Evolutionary conservation across 371 early-diverging fungal species (phyloP), one percentile per base, ranked within the genome.

Genomic region (Paramicrosporidium saccamoebae): DNA sequence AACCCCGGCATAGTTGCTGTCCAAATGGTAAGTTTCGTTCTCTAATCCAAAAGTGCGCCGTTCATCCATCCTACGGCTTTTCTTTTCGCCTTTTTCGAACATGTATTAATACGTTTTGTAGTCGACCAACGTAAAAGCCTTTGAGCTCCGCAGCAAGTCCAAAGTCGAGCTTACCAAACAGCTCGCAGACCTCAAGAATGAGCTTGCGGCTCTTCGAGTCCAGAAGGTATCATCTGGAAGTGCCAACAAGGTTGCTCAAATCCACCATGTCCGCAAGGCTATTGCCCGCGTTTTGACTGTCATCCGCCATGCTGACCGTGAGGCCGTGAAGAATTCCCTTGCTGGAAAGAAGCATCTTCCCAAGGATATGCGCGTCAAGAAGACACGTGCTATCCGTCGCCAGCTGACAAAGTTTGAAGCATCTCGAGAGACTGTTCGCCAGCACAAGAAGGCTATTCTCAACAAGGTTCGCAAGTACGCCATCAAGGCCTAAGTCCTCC

Each of bases 351-450:
- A 79, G 62, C 64, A 64, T 59, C 32, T 57, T 18, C 86, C 84
- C 32, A 49, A 72, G 32, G 82, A 82, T 44, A 62, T 86, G 48
- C 72, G 82, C 37, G 50, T 46, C 48, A 86, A 86, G 71, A 71
- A 72, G 67, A 86, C 84, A 35, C 71, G 86, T 37, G 86, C 86
- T 35, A 66, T 82, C 50, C 79, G 86, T 30, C 72, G 84, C 35
- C 64, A 64, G 28, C 51, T 86, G 50, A 73, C 78, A 50, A 42
- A 48, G 38, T 27, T 37, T 32, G 73, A 78, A 51, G 43, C 44
- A 24, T 36, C 52, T 27, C 33, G 39, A 37, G 65, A 60, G 60
- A 64, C 64, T 23, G 35, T 56, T 27, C 57, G 56, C 49, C 63
- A 69, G 46, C 42, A 46, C 31, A 77, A 79, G 71, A 62, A 62